These are phyloP conservation scores for Rubus idaeus DNA, from an alignment of 306 rosid species.

Conservation along the genomic window DNA sequence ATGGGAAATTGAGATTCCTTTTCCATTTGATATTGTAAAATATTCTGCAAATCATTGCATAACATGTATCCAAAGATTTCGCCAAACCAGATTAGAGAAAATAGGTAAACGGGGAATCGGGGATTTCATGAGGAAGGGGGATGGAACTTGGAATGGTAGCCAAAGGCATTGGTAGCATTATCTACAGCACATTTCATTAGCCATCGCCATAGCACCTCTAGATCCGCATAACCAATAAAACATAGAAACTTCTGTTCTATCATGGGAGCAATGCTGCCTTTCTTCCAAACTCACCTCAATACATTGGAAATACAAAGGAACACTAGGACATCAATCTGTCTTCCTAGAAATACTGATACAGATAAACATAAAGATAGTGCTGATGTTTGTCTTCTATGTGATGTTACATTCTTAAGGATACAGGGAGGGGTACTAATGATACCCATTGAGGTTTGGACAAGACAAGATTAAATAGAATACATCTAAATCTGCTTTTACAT, in stretches of 20 bases:
- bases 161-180: neutral
- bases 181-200: neutral
- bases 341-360: slow-evolving; percentile 38
- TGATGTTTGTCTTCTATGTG: slow-evolving; percentile 45
- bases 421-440: slow-evolving; percentile 46
- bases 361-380: slow-evolving; percentile 44
- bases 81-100: neutral
- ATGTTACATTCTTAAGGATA: slow-evolving; percentile 45
- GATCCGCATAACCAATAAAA: neutral
- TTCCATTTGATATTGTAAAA: no score
- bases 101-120: neutral
- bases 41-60: no score
- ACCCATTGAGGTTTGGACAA: slow-evolving; percentile 50
- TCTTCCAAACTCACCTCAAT: slow-evolving; percentile 19
- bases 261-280: neutral
- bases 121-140: neutral
- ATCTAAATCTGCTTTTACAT: slow-evolving; percentile 58
- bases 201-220: neutral
- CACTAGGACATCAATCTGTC: slow-evolving; percentile 13
- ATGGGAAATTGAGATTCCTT: neutral
- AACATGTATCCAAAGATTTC: no score
- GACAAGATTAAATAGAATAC: slow-evolving; percentile 35
- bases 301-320: slow-evolving; percentile 22
- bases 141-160: neutral
- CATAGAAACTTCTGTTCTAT: neutral